phyloP scores from a whole-genome alignment of 176 grass and related monocot genomes.

The Avena sativa region DNA sequence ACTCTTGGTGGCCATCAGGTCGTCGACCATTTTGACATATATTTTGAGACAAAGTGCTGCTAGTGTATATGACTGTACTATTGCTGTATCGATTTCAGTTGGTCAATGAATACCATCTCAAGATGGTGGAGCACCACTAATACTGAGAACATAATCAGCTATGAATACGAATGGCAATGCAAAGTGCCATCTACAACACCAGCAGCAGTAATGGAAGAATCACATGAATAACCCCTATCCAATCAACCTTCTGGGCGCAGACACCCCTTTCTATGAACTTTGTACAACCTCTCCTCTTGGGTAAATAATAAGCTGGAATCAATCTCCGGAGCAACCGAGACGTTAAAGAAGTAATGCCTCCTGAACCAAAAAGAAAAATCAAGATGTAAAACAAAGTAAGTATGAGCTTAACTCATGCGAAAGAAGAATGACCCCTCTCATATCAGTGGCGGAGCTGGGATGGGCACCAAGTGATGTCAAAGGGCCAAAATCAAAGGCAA shows the following conservation, averaged over 20 bases:
- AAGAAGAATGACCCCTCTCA: no score
- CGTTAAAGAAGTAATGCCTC: background rate
- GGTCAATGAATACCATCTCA: constrained; percentile 14
- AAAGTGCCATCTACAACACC: constrained; percentile 29
- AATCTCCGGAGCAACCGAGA: constrained; percentile 29
- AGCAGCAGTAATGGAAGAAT: constrained; percentile 41
- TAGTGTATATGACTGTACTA: background rate
- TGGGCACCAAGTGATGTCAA: no score
- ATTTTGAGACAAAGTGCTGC: background rate
- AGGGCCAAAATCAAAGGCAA: no score
- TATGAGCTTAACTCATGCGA: no score
- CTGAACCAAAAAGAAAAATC: constrained; percentile 22
- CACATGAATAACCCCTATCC: constrained; percentile 38
- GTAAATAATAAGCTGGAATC: constrained; percentile 33
- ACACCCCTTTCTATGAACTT: constrained; percentile 23
- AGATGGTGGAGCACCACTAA: background rate
- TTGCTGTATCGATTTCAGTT: background rate
- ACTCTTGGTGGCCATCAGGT: background rate
- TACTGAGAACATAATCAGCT: background rate
- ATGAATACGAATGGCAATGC: constrained; percentile 3
- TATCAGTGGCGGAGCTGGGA: no score
- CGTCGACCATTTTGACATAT: background rate
- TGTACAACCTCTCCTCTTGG: constrained; percentile 36
- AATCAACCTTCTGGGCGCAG: constrained; percentile 30
- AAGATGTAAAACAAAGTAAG: background rate